phyloP scores from a whole-genome alignment of 2,329 filamentous ascomycete genomes.

The Penicillium sp. region DNA sequence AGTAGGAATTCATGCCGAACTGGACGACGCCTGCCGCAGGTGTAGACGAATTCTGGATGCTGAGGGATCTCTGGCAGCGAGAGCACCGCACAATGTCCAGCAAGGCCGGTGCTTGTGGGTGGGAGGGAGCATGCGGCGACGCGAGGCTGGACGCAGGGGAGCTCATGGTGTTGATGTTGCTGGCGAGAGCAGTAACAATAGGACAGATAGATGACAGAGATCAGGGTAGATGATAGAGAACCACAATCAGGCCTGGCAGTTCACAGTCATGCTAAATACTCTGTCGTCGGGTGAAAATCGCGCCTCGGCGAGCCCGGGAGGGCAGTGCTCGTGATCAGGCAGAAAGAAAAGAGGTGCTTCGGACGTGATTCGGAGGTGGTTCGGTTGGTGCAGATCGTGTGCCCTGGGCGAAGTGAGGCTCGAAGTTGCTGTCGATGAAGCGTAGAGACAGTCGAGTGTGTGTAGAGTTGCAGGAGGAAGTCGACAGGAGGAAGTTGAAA shows the following conservation, averaged over 20 bases:
- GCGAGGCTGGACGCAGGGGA: conserved; percentile 25
- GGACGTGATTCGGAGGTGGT: background rate
- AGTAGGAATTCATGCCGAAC: conserved; percentile 49
- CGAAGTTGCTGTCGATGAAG: too few relatives aligned
- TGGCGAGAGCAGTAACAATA: background rate
- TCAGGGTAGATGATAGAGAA: background rate
- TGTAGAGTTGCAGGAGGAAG: too few relatives aligned
- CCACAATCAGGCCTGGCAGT: background rate
- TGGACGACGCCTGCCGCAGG: conserved; percentile 34
- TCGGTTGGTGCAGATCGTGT: background rate
- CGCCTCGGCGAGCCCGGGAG: background rate
- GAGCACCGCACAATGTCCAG: conserved; percentile 45
- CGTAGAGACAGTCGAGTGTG: too few relatives aligned
- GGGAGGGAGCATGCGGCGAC: conserved; percentile 20
- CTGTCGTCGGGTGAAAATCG: background rate
- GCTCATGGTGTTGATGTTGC: conserved; percentile 27
- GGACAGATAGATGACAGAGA: background rate
- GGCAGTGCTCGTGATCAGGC: background rate
- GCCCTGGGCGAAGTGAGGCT: too few relatives aligned
- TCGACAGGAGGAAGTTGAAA: background rate
- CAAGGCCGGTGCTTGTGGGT: conserved; percentile 21
- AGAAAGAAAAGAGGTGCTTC: background rate
- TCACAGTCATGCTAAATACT: background rate
- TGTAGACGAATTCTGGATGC: conserved; percentile 28
- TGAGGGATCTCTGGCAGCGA: conserved; percentile 45